These are phyloP conservation scores for Pyrrhoderma noxium DNA, from an alignment of 1,284 basidiomycete species.

Conservation along the genomic window DNA sequence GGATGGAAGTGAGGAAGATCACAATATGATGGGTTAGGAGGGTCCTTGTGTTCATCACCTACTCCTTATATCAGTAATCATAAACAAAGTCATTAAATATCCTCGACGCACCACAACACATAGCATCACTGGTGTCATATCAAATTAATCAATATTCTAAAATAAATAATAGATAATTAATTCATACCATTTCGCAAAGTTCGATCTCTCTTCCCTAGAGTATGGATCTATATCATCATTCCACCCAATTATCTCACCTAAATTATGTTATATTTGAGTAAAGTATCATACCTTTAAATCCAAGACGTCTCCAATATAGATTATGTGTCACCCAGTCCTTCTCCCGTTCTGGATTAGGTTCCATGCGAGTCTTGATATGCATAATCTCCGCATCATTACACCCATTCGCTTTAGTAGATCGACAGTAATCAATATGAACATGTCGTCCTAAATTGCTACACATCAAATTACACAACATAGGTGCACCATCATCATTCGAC, in stretches of 20 bases:
- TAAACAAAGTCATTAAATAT: not conserved
- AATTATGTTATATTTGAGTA: not conserved
- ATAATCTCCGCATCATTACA: constrained; percentile 40
- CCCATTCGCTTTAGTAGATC: constrained; percentile 25
- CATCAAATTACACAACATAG: constrained; percentile 55
- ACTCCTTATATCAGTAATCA: constrained; percentile 29
- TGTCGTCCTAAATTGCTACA: constrained; percentile 49
- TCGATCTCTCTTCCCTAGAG: constrained; percentile 42
- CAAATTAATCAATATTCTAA: not conserved
- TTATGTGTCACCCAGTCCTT: constrained; percentile 52
- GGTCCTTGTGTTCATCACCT: constrained; percentile 38
- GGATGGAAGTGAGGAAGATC: constrained; percentile 47
- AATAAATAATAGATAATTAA: too few species aligned
- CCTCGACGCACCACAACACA: constrained; percentile 42
- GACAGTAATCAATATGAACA: constrained; percentile 51
- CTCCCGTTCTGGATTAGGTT: constrained; percentile 36
- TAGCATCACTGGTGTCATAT: constrained; percentile 36
- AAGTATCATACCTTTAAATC: constrained; percentile 26
- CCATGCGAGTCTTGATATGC: constrained; percentile 37
- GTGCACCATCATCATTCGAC: constrained; percentile 51
- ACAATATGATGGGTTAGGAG: constrained; percentile 49
- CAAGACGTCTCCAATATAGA: constrained; percentile 47
- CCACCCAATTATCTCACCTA: not conserved
- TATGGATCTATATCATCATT: constrained; percentile 41
- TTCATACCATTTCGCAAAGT: constrained; percentile 45